Evolutionary conservation across 306 rosid genomes (phyloP), one percentile per base, ranked within the genome.

Genomic region (Dalbergia cultrata): DNA sequence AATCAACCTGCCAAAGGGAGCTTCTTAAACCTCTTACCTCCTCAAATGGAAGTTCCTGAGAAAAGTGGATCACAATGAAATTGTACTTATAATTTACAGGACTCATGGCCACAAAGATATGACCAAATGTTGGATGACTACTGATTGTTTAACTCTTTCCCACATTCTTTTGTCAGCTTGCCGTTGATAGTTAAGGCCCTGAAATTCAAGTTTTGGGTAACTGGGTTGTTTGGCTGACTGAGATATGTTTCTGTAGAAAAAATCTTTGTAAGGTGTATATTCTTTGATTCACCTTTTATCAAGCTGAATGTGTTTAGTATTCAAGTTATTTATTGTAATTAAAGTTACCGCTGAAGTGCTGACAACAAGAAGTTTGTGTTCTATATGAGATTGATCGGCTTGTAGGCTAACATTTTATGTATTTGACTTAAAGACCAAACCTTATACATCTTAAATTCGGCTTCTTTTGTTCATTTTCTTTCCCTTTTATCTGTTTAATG

Each of bases 1-100:
- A 77, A 86, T 81, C 93, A 90, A 78, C 87, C 93, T 18, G 90
- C 53, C 21, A 96, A 89, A 73, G 99, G 99, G 49, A 96, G 99
- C 90, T 96, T 96, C 87, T 72, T 96, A 86, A 92, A 84, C 39
- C 93, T 92, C 79, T 90, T 96, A 69, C 97, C 98, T 73, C 84
- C 97, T 74, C 96, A 89, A 61, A 84, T 85, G 43, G 99, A 93
- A 90, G 94, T 79, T 80, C 98, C 97, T 3, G 99, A 95, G 88
- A 90, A 90, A 88, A 87, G 84, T 79, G 89, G 82, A 75, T 80
- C 86, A 69, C 70, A 84, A 52, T 85, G 90, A 91, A 91, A 77
- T 73, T 65, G 64, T 78, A 80, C 82, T 84, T 77, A 80, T 78
- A 80, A 70, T 70, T 81, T 44, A n/a, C 66, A 3, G 80, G 78